Evolutionary conservation across 345 rosid species (phyloP).

Genomic region (Linum usitatissimum): DNA sequence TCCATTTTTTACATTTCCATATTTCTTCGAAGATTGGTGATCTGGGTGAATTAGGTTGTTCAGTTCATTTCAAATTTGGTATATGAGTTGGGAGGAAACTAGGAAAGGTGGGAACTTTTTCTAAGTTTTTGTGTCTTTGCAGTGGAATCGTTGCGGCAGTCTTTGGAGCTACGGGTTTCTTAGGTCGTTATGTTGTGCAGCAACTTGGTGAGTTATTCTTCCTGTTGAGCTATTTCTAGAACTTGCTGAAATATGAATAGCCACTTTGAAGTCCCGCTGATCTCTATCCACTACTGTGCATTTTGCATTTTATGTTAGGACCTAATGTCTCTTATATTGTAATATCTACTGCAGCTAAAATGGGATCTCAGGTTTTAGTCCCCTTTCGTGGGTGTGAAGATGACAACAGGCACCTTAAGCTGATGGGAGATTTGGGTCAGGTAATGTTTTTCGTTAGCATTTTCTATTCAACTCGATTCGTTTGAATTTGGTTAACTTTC

Average conservation of each 20-base stretch:
- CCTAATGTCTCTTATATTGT: constrained; percentile 3
- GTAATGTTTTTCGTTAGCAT: constrained; percentile 20
- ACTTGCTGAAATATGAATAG: no score
- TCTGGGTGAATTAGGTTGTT: background rate
- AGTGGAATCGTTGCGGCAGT: constrained; percentile 96
- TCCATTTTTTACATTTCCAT: background rate
- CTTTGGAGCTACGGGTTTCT: constrained; percentile 96
- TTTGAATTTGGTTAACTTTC: background rate
- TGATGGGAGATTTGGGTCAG: constrained; percentile 99
- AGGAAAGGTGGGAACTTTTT: background rate
- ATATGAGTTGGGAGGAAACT: background rate
- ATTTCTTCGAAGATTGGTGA: background rate
- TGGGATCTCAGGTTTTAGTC: constrained; percentile 93
- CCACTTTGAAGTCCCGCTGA: background rate
- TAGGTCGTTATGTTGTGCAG: constrained; percentile 97
- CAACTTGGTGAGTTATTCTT: constrained; percentile 66
- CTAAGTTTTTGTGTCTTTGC: constrained; percentile 9
- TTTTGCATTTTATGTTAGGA: background rate
- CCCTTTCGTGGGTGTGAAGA: constrained; percentile 98
- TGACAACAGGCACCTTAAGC: constrained; percentile 75
- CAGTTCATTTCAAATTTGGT: background rate
- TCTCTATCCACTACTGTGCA: background rate
- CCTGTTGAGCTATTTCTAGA: background rate
- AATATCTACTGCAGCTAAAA: constrained; percentile 49
- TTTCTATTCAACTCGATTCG: background rate